Percentiles rank a stretch among this genome's conserved stretches.
Evolutionary conservation across 345 rosid species (phyloP).

Genomic region (Eucalyptus caleyi): DNA sequence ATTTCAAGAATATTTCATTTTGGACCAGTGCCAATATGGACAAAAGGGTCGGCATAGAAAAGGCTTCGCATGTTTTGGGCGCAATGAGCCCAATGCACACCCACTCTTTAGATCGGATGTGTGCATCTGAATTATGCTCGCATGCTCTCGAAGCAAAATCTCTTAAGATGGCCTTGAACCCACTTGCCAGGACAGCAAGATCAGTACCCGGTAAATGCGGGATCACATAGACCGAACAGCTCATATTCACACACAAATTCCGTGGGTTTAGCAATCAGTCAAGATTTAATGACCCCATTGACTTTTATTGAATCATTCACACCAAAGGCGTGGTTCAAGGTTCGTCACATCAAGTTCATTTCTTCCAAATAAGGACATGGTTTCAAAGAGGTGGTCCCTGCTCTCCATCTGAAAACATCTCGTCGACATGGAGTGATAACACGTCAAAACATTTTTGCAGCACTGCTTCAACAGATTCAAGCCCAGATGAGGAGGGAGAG

Average conservation of each 20-base stretch:
- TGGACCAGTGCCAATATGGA: neutral
- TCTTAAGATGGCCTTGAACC: neutral
- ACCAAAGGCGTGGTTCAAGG: neutral
- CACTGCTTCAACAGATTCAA: neutral
- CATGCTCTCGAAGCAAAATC: neutral
- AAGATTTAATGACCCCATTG: fast-evolving
- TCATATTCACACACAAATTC: neutral
- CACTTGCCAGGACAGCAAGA: neutral
- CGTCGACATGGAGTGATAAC: neutral
- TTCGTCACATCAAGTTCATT: neutral
- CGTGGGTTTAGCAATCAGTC: neutral
- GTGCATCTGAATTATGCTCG: too few species aligned
- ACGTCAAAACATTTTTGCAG: neutral
- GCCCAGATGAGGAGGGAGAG: neutral
- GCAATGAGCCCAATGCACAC: fast-evolving
- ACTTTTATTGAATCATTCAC: neutral
- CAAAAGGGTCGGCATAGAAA: neutral
- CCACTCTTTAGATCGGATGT: neutral
- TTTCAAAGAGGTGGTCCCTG: neutral
- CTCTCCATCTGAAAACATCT: neutral
- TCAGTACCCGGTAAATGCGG: neutral
- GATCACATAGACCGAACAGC: neutral
- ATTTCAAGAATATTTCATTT: neutral
- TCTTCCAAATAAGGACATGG: too few species aligned
- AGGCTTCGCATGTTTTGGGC: neutral